Percentiles rank a stretch among this genome's conserved stretches.
phyloP scores from a whole-genome alignment of 495 filamentous ascomycete species.

The Talaromyces wortmannii region DNA sequence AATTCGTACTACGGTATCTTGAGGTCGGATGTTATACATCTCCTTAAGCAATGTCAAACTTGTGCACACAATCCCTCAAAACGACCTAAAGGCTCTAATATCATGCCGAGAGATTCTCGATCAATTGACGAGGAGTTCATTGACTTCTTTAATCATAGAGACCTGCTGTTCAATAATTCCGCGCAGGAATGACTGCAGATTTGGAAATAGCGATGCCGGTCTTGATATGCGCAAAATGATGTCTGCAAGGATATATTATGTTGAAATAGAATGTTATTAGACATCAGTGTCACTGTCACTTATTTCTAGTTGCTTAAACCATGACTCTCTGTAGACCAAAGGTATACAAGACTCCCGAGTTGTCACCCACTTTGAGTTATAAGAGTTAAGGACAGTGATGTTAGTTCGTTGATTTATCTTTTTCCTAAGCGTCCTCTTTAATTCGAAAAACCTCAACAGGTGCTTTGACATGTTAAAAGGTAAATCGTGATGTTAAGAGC shows the following conservation, averaged over 20 bases:
- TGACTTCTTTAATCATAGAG: neutral
- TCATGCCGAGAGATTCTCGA: neutral
- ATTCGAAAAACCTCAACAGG: no score
- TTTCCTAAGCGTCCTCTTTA: no score
- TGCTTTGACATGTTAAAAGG: no score
- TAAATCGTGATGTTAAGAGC: no score
- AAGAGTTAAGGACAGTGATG: neutral
- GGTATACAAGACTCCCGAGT: neutral
- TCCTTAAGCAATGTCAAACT: slow-evolving; percentile 8
- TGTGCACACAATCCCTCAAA: slow-evolving; percentile 8
- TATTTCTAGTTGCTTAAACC: neutral
- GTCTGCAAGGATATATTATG: no score
- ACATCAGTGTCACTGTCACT: neutral
- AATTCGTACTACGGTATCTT: slow-evolving; percentile 10
- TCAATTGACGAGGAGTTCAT: neutral
- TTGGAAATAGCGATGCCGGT: no score
- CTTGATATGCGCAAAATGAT: no score
- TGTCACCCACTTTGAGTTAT: neutral
- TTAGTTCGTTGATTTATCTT: neutral
- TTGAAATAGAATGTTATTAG: no score
- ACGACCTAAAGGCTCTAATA: slow-evolving; percentile 2
- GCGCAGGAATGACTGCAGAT: neutral
- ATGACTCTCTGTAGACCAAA: neutral
- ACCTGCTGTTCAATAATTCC: neutral
- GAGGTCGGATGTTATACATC: slow-evolving; percentile 9